Base-by-base conservation (phyloP, 768 basidiomycete species). In the Hortiboletus campestris region DNA sequence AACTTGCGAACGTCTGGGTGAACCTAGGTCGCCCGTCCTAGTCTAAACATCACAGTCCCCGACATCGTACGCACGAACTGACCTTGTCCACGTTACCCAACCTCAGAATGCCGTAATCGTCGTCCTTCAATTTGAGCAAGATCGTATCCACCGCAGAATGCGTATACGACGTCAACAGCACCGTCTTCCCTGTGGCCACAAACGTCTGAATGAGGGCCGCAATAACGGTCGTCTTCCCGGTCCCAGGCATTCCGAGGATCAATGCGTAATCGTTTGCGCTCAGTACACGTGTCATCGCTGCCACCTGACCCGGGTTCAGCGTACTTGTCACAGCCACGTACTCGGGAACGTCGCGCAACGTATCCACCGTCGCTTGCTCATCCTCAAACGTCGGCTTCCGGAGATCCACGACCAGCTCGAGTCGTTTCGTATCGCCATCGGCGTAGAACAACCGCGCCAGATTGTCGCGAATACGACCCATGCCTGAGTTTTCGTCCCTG, bases 141-240 rank as follows among this genome's bases (percentile, higher is more conserved):
- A 98, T 96, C n/a, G 88, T 98, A 63, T 99, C 97, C 44, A 99
- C 97, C 0, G 97, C 96, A 14, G 95, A 97, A 75, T 99, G 97
- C 2, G 97, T 99, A 69, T 98, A 97, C 43, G 91, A 91, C 8
- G 90, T 90, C 57, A 98, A 72, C 25, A 99, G 73, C 6, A 98
- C 91, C 0, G 83, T 90, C 77, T 97, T 95, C 8, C 92, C 91
- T 73, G 84, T 76, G 38, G 72, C 79, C 2, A 94, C 92, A 14
- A 98, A 73, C 46, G 80, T 80, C 63, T 83, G 80, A 66, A 98
- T 94, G 46, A 97, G 81, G 32, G 91, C 86, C 1, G 91, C 92
- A 57, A 97, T 89, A 5, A 97, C 89, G 1, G 94, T 96, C 41
- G 96, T 97, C 74, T 99, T 99, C 9, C 97, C 96, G 5, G 96